Evolutionary conservation across 768 basidiomycete species (phyloP), one percentile per base, ranked within the genome.

Genomic region (Suillus decipiens): DNA sequence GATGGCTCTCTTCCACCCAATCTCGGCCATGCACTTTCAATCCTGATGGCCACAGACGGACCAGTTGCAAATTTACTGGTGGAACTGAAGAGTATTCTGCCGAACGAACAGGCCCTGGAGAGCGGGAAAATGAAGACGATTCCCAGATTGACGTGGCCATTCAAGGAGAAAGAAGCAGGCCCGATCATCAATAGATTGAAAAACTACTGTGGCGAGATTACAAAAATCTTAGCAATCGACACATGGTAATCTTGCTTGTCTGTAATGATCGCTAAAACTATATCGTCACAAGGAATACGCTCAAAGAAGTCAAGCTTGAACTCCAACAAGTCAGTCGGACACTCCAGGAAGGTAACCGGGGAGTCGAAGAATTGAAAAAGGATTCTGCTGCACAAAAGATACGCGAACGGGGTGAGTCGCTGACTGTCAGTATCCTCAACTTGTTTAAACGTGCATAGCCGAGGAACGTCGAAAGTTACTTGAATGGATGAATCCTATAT

Each of bases 111-210:
- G n/a, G n/a, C 10, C 43, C 17, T 0, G 41, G n/a, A 31, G 42
- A 43, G 8, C 19, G 45, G 45, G 43, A 45, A 37, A 33, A 50
- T 59, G 45, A 34, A 37, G 15, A 43, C 2, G 10, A 22, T 11
- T 4, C 1, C 34, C 11, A 62, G 11, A 47, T n/a, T 59, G 45
- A 34, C 11, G 14, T 62, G 61, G 61, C 56, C 61, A 28, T 62
- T 48, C 56, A 62, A 62, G 5, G 33, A 62, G 45, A 50, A 37
- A 41, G 24, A 58, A 47, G 34, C 34, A 22, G 33, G 33, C 19
- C n/a, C 6, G 0, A 36, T 36, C 5, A 10, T 36, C 6, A n/a
- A 22, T 14, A 54, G 9, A 54, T 36, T 54, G 53, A 54, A 54
- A 36, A 5, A n/a, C 5, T 54, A 54, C 5, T 54, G 17, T 34